Base-by-base conservation (phyloP, 306 rosid species). In the Delonix regia region DNA sequence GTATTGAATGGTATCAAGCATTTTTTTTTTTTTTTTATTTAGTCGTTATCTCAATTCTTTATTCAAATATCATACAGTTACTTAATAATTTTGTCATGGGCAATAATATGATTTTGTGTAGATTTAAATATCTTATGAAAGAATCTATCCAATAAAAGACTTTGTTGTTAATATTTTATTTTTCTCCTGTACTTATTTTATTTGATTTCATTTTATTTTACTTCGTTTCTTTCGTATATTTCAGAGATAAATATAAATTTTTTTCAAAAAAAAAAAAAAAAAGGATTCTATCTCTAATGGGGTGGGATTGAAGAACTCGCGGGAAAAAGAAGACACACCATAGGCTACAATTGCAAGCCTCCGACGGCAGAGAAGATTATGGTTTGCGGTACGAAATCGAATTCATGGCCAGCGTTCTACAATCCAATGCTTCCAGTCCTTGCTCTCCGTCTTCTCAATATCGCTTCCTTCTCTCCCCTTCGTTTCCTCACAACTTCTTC, bases 371-470 rank as follows among this genome's bases (percentile, higher is more conserved):
- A 8, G 39, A 16, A 61, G 62, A 76, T 60, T 61, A 61, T 72
- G 79, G 69, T 66, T 41, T 72, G 62, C 64, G 53, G 69, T 63
- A 34, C 15, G 51, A 34, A 34, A 64, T 34, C 67, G 66, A 36
- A 67, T 44, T 57, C 27, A 82, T 82, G 88, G 78, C 60, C 80
- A 1, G 72, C 68, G 18, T 69, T 6, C 34, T 76, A 63, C 84
- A 72, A 21, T 21, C 73, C 85, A 39, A 34, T 61, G 7, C 74
- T 68, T 18, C 60, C n/a, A 8, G 47, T 34, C 24, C 25, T 60
- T 14, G 60, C 60, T 39, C 33, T 22, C 38, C 44, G 21, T 11
- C 28, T 51, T 41, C 67, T 41, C 41, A 70, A 12, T 48, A 53
- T 19, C 45, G 56, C 7, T 72, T 16, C 47, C 41, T 61, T 44